Conservation (phyloP, 2,329 filamentous ascomycete genomes). For the Apiospora phragmitis region DNA sequence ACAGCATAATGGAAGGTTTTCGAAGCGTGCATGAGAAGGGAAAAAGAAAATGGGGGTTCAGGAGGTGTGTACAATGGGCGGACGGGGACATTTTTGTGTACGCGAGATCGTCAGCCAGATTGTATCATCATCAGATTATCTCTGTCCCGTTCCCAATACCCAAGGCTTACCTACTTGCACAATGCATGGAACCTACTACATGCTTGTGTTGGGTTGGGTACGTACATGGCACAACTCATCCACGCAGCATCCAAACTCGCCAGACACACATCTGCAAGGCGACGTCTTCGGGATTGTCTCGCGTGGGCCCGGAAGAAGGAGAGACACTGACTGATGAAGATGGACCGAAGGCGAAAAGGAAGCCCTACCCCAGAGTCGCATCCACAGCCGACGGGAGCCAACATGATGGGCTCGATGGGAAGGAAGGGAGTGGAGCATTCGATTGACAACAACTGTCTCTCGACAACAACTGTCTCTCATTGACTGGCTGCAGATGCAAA, state of each 20-base stretch:
- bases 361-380: slow-evolving; percentile 1
- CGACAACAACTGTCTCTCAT: neutral
- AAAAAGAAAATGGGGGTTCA: neutral
- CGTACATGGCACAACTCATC: neutral
- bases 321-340: neutral
- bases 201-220: neutral
- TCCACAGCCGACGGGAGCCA: neutral
- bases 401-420: neutral
- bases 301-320: neutral
- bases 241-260: neutral
- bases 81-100: neutral
- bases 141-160: neutral
- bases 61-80: neutral
- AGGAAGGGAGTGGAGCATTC: neutral
- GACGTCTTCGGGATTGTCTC: slow-evolving; percentile 3
- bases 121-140: neutral
- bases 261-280: neutral
- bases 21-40: neutral
- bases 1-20: neutral
- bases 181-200: neutral
- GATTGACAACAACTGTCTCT: neutral
- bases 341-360: neutral
- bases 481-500: neutral
- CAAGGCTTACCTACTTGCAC: neutral
- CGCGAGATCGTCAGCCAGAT: neutral